These are phyloP conservation scores for Sanghuangporus sanghuang DNA, from an alignment of 1,284 basidiomycete species.

Conservation along the genomic window DNA sequence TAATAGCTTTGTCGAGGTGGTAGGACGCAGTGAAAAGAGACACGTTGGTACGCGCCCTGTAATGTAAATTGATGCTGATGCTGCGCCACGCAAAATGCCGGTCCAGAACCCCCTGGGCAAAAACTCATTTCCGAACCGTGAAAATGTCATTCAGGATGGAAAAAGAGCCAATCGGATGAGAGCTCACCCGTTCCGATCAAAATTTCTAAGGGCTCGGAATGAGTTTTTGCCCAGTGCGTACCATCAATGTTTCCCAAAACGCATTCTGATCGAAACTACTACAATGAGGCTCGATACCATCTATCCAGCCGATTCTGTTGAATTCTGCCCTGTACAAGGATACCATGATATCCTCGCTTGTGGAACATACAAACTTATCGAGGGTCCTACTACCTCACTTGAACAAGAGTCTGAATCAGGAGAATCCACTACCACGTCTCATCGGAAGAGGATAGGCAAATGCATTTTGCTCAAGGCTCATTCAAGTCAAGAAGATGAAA, in stretches of 20 bases:
- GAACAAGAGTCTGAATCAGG: conserved; percentile 21
- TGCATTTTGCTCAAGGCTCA: conserved; percentile 62
- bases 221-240: no score
- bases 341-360: conserved; percentile 70
- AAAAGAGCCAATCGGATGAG: no score
- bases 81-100: background rate
- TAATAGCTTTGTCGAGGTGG: conserved; percentile 28
- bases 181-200: no score
- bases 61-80: background rate
- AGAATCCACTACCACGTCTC: conserved; percentile 1
- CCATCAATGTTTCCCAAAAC: background rate
- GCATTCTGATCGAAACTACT: background rate
- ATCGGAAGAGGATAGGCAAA: conserved; percentile 50
- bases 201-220: no score
- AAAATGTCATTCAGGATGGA: no score
- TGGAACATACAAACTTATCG: conserved; percentile 81
- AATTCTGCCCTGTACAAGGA: conserved; percentile 75
- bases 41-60: background rate
- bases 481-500: background rate
- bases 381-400: conserved; percentile 21
- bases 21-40: background rate
- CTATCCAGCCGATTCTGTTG: conserved; percentile 85
- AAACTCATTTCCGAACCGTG: no score
- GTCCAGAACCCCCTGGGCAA: background rate
- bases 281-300: conserved; percentile 55